Base-by-base conservation (phyloP, 441 rosid species). In the Gossypium schwendimanii region DNA sequence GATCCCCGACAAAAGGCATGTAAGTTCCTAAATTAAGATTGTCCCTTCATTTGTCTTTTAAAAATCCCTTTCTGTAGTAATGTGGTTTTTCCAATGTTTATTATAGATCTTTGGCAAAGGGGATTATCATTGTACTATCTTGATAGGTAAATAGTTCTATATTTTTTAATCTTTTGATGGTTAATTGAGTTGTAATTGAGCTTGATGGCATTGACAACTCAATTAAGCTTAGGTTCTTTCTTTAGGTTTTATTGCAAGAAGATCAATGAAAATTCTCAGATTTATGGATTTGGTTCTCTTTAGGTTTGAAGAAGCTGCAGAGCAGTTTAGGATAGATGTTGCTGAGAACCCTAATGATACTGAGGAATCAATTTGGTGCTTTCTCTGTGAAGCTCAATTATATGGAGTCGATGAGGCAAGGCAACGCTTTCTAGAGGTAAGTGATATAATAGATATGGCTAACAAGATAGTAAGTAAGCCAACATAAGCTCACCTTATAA, bases 331-430 rank as follows among this genome's bases (percentile, higher is more conserved):
- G 41, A 23, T 89, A 63, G 97, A 92, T 84, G 99, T 94, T 84
- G 92, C 93, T 14, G 88, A 84, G 69, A 94, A 94, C 77, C 96
- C 98, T 53, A 89, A 92, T 81, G 97, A 94, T 61, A 92, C 98
- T 0, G 98, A 89, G 82, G 98, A 94, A 71, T 88, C 98, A 1
- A 91, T 94, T 61, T 92, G 97, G 98, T 89, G 97, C 76, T 91
- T 81, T 82, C 94, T 94, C 15, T 94, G 97, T 50, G 96, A 92
- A 77, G 95, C 97, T 59, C 83, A 79, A 68, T 74, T 89, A 6
- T 86, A 77, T 36, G 97, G 94, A 78, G 80, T 82, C 63, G 90
- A 85, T 28, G 88, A 73, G 63, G 96, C 97, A 15, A 86, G 97
- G 79, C 77, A 75, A 60, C 81, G 76, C 72, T 88, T 89, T 82